Evolutionary conservation across 805 yeast genomes (phyloP).

Genomic region (Saturnispora hagleri): DNA sequence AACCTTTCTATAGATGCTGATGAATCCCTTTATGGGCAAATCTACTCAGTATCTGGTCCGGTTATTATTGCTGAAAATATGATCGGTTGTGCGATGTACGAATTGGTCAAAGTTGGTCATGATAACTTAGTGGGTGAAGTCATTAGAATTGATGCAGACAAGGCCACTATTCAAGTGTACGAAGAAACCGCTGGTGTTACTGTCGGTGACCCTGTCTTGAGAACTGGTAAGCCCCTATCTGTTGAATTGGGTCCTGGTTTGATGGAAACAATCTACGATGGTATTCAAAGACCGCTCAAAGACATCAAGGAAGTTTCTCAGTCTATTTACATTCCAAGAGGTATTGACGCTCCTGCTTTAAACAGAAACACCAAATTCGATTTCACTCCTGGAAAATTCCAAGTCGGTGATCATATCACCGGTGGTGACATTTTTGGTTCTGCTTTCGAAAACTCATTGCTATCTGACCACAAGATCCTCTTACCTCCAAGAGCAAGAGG

Average conservation of each 20-base stretch:
- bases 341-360: slow-evolving; percentile 95
- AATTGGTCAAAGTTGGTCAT: slow-evolving; percentile 95
- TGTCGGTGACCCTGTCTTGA: slow-evolving; percentile 96
- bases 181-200: slow-evolving; percentile 99
- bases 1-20: slow-evolving; percentile 69
- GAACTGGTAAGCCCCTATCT: slow-evolving; percentile 98
- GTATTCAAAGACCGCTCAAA: slow-evolving; percentile 97
- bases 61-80: slow-evolving; percentile 96
- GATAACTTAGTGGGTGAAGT: slow-evolving; percentile 97
- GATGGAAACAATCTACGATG: slow-evolving; percentile 98
- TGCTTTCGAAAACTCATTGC: slow-evolving; percentile 85
- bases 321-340: slow-evolving; percentile 97
- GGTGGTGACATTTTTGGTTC: slow-evolving; percentile 98
- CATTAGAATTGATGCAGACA: slow-evolving; percentile 91
- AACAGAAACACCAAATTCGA: slow-evolving; percentile 75
- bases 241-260: slow-evolving; percentile 99
- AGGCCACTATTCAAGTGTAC: slow-evolving; percentile 97
- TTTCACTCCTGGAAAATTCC: slow-evolving; percentile 67
- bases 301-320: slow-evolving; percentile 82
- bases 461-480: slow-evolving; percentile 87
- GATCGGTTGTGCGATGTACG: slow-evolving; percentile 99
- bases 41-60: slow-evolving; percentile 96
- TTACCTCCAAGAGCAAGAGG: slow-evolving; percentile 99
- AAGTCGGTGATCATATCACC: slow-evolving; percentile 93
- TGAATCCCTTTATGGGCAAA: slow-evolving; percentile 78